phyloP scores from a whole-genome alignment of 2,329 filamentous ascomycete genomes.

The Bretziella fagacearum region DNA sequence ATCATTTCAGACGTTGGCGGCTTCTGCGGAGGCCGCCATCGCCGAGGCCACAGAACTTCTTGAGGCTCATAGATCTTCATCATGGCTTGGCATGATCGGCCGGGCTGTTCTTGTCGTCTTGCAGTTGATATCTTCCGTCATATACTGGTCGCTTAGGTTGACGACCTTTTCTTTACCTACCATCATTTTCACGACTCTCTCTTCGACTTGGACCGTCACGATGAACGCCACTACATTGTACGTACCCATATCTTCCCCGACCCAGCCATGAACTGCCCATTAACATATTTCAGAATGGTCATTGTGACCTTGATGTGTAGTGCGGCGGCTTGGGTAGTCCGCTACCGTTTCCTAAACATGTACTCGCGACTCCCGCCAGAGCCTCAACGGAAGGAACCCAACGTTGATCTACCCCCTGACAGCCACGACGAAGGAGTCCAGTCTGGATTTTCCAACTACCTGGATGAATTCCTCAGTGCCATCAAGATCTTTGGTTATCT shows the following conservation, averaged over 20 bases:
- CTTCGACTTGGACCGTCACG: slow-evolving; percentile 85
- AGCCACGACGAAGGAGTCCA: slow-evolving; percentile 80
- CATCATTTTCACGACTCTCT: slow-evolving; percentile 76
- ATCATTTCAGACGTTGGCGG: slow-evolving; percentile 6
- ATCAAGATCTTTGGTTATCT: slow-evolving; percentile 99
- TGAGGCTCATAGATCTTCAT: slow-evolving; percentile 21
- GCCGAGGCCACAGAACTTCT: slow-evolving; percentile 7
- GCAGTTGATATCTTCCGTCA: slow-evolving; percentile 37
- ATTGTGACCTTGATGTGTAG: slow-evolving; percentile 63
- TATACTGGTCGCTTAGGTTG: slow-evolving; percentile 72
- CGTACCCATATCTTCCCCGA: not conserved
- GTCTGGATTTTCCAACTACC: slow-evolving; percentile 80
- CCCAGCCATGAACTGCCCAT: not conserved
- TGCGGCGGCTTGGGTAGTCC: slow-evolving; percentile 81
- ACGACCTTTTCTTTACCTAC: slow-evolving; percentile 78
- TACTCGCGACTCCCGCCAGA: slow-evolving; percentile 87
- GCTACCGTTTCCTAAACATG: slow-evolving; percentile 94
- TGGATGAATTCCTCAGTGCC: slow-evolving; percentile 93
- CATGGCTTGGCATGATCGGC: slow-evolving; percentile 42
- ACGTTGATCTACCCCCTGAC: slow-evolving; percentile 89
- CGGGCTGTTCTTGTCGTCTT: slow-evolving; percentile 37
- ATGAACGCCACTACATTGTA: slow-evolving; percentile 97
- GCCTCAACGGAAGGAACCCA: slow-evolving; percentile 86
- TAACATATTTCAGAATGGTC: slow-evolving; percentile 40
- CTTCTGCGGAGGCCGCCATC: slow-evolving; percentile 8